Conservation (phyloP, 257 asterid species). For the Mitragyna speciosa region DNA sequence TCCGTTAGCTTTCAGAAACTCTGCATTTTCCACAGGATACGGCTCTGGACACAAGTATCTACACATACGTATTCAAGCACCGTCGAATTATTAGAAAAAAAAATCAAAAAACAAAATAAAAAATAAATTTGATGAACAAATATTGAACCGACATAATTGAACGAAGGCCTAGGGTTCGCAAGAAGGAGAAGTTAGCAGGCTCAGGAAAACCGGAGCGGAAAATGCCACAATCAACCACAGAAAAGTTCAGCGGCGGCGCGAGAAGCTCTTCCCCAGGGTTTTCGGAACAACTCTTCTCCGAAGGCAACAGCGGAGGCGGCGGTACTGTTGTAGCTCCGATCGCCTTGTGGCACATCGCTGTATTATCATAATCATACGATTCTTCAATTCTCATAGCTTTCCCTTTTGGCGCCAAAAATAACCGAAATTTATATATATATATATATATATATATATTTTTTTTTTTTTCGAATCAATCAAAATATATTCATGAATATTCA, state of each 20-base stretch:
- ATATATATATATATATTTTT: background rate
- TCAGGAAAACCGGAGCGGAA: constrained; percentile 94
- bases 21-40: constrained; percentile 66
- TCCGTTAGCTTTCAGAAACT: constrained; percentile 67
- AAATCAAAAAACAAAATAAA: background rate
- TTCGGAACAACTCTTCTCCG: constrained; percentile 17
- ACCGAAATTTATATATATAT: background rate
- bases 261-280: constrained; percentile 39
- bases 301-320: constrained; percentile 12
- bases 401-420: constrained; percentile 37
- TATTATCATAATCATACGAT: constrained; percentile 23
- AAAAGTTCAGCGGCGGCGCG: constrained; percentile 78
- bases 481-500: background rate
- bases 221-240: constrained; percentile 89
- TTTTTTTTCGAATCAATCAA: background rate
- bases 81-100: background rate
- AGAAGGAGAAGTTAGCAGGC: constrained; percentile 59
- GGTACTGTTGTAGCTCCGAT: constrained; percentile 13
- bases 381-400: constrained; percentile 42
- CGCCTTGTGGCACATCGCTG: constrained; percentile 41
- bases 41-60: constrained; percentile 94
- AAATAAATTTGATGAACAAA: background rate
- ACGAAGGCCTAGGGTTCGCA: constrained; percentile 87
- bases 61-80: constrained; percentile 26
- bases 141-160: constrained; percentile 63